phyloP scores from a whole-genome alignment of 192 early-diverging fungal genomes.

The Paraglomus brasilianum region DNA sequence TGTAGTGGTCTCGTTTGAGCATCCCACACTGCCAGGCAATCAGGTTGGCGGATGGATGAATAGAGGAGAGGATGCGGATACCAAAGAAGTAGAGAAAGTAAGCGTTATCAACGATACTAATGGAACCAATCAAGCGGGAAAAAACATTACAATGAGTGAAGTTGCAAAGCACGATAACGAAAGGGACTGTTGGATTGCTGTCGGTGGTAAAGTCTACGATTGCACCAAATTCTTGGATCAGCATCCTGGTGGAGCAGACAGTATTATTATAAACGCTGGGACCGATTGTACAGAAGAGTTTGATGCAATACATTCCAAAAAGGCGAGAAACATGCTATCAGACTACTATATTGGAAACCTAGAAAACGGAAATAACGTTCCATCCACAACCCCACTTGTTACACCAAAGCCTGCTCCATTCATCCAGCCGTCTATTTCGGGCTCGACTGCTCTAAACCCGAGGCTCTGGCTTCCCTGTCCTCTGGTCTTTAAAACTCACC shows the following conservation, averaged over 20 bases:
- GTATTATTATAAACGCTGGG: constrained; percentile 79
- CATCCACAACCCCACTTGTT: neutral
- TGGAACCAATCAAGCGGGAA: neutral
- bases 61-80: constrained; percentile 23
- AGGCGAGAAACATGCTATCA: constrained; percentile 72
- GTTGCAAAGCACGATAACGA: constrained; percentile 66
- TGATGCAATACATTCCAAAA: constrained; percentile 87
- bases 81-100: constrained; percentile 7
- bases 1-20: constrained; percentile 41
- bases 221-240: constrained; percentile 68
- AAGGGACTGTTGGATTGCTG: constrained; percentile 77
- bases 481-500: constrained; percentile 36
- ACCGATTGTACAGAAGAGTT: constrained; percentile 85
- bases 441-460: constrained; percentile 31
- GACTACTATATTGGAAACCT: constrained; percentile 69
- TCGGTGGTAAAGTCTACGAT: constrained; percentile 74
- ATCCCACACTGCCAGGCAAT: constrained; percentile 53
- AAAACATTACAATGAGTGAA: constrained; percentile 51
- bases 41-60: constrained; percentile 57
- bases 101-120: neutral
- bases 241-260: constrained; percentile 91
- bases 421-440: neutral
- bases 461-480: constrained; percentile 42
- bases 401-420: neutral
- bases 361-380: constrained; percentile 24